phyloP scores from a whole-genome alignment of 176 grass and related monocot species.

The Metroxylon sagu region DNA sequence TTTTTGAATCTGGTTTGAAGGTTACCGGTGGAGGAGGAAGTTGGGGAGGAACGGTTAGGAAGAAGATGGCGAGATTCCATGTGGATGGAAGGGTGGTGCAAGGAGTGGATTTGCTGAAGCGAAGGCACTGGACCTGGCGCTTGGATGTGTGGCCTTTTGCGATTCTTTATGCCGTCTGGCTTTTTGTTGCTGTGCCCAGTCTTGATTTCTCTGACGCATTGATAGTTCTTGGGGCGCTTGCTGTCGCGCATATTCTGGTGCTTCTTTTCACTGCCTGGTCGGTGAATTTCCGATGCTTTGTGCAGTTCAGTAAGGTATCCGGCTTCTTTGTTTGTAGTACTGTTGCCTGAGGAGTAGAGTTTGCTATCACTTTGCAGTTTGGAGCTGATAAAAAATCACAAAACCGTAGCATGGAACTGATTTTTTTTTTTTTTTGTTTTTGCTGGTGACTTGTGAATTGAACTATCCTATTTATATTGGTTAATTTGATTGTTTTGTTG shows the following conservation, averaged over 20 bases:
- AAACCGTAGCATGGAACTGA: too few species aligned
- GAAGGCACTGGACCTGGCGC: constrained; percentile 70
- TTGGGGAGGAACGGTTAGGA: too few species aligned
- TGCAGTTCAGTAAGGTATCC: constrained; percentile 76
- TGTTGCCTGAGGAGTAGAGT: constrained; percentile 7
- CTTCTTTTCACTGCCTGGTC: constrained; percentile 91
- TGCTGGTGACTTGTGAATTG: too few species aligned
- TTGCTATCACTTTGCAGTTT: constrained; percentile 10
- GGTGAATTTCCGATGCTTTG: constrained; percentile 70
- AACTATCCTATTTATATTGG: too few species aligned
- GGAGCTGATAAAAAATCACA: too few species aligned
- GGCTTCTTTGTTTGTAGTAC: constrained; percentile 1
- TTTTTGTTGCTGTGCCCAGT: constrained; percentile 55
- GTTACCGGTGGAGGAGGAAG: too few species aligned
- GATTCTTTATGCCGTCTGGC: constrained; percentile 62
- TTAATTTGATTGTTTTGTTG: too few species aligned
- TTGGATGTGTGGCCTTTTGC: constrained; percentile 90
- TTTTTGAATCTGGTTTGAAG: too few species aligned
- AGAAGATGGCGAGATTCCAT: constrained; percentile 67
- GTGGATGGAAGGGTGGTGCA: constrained; percentile 92
- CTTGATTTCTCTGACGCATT: constrained; percentile 79
- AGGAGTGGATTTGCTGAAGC: constrained; percentile 70
- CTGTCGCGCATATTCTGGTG: constrained; percentile 57
- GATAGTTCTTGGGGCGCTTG: constrained; percentile 55
- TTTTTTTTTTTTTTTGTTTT: too few species aligned